Evolutionary conservation across 768 basidiomycete species (phyloP).

Genomic region (Hypsizygus marmoreus): DNA sequence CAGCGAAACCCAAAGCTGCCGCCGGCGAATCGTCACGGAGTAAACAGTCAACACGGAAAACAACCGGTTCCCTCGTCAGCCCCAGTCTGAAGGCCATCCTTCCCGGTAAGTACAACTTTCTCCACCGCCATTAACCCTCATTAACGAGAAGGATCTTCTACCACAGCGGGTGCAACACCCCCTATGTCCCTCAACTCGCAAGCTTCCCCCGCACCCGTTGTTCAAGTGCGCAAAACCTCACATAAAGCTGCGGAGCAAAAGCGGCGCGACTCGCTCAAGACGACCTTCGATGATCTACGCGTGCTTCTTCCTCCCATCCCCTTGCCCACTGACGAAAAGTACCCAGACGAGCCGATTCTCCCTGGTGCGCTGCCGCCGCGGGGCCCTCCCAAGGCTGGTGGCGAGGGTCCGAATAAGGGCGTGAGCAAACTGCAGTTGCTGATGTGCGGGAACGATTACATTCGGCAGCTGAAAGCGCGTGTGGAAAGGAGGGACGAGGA

Average conservation of each 20-base stretch:
- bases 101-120: constrained; percentile 51
- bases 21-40: constrained; percentile 20
- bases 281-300: constrained; percentile 86
- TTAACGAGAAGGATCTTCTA: not conserved
- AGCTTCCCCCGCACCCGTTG: constrained; percentile 14
- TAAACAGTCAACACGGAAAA: constrained; percentile 30
- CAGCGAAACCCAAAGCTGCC: constrained; percentile 25
- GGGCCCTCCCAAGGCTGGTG: constrained; percentile 81
- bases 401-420: constrained; percentile 92
- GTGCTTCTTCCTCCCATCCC: constrained; percentile 86
- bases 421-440: constrained; percentile 93
- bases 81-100: constrained; percentile 71
- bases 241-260: constrained; percentile 98
- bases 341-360: constrained; percentile 70
- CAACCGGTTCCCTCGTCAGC: constrained; percentile 38
- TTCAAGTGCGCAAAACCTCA: constrained; percentile 70
- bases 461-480: constrained; percentile 72
- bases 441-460: constrained; percentile 88
- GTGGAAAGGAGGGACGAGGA: constrained; percentile 82
- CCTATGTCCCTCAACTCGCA: constrained; percentile 11
- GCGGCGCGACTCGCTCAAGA: constrained; percentile 93
- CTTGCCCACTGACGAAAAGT: constrained; percentile 72
- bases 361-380: constrained; percentile 90
- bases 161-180: constrained; percentile 23
- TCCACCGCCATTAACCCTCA: not conserved